Evolutionary conservation across 306 rosid species (phyloP).

Genomic region (Ormosia emarginata): DNA sequence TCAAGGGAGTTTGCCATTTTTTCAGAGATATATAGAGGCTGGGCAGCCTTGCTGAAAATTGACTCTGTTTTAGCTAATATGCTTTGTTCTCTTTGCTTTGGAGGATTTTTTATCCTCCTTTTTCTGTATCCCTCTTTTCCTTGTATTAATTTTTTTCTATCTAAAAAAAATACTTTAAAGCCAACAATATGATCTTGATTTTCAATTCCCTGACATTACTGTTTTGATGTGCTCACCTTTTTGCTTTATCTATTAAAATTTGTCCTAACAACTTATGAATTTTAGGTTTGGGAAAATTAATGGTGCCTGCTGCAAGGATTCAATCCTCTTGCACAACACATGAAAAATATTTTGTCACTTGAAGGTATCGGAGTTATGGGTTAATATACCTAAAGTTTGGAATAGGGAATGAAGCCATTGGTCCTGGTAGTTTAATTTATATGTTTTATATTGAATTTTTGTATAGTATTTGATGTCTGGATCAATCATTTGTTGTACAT

Average conservation of each 20-base stretch:
- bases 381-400: conserved; percentile 23
- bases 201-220: background rate
- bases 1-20: background rate
- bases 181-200: background rate
- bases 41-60: background rate
- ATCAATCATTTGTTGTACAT: conserved; percentile 48
- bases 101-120: background rate
- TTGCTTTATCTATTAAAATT: background rate
- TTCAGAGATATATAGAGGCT: background rate
- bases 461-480: conserved; percentile 37
- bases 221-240: conserved; percentile 7
- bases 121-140: background rate
- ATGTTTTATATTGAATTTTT: conserved; percentile 29
- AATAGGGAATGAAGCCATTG: conserved; percentile 61
- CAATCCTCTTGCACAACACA: conserved; percentile 3
- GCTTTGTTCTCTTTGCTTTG: background rate
- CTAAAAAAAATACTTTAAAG: background rate
- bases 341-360: conserved; percentile 21
- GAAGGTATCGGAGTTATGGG: conserved; percentile 38
- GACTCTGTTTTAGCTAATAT: background rate
- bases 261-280: conserved; percentile 22
- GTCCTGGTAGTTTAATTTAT: conserved; percentile 41
- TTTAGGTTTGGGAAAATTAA: conserved; percentile 37
- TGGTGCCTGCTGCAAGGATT: conserved; percentile 28
- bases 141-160: background rate